Evolutionary conservation across 1,139 yeast genomes (phyloP), one percentile per base, ranked within the genome.

Genomic region (Yamadazyma taylorii): DNA sequence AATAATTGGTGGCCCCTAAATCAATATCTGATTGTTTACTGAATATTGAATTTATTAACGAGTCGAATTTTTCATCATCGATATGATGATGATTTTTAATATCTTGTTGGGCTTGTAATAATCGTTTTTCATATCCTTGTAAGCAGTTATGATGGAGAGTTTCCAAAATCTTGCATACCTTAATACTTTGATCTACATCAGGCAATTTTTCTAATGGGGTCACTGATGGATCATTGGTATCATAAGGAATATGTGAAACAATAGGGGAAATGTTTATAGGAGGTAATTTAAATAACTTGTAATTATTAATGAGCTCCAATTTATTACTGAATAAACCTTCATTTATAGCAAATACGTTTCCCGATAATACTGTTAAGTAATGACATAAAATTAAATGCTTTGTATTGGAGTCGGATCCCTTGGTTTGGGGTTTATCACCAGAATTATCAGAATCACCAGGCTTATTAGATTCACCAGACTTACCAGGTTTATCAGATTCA

Each of bases 261-360:
- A 63, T 56, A 1, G 63, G 55, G 0, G 78, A 61, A 3, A 69
- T 58, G 28, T 51, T 53, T 5, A 69, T 51, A 3, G 60, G 55
- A 1, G 61, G 26, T 0, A 52, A 38, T 39, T 67, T 72, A 45
- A 66, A 63, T 25, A 65, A 51, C 37, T 64, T 66, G 42, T 69
- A 75, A 34, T 63, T 63, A 26, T 69, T 58, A 28, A 79, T 51
- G 3, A 66, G 51, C 23, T 64, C 73, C n/a, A 78, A 52, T 34
- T 75, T 58, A 21, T 66, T 59, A 41, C 56, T 63, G 40, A 77
- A 63, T 3, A 66, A 63, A n/a, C 48, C 50, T 27, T 78, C 83
- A 44, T 71, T 73, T 32, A 78, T 69, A 34, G 78, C 69, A 51
- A 78, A 69, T 2, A 72, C 46, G 21, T 65, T 64, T 0, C 81